Conservation (phyloP, 2,329 filamentous ascomycete species). For the Penicillium sp. region DNA sequence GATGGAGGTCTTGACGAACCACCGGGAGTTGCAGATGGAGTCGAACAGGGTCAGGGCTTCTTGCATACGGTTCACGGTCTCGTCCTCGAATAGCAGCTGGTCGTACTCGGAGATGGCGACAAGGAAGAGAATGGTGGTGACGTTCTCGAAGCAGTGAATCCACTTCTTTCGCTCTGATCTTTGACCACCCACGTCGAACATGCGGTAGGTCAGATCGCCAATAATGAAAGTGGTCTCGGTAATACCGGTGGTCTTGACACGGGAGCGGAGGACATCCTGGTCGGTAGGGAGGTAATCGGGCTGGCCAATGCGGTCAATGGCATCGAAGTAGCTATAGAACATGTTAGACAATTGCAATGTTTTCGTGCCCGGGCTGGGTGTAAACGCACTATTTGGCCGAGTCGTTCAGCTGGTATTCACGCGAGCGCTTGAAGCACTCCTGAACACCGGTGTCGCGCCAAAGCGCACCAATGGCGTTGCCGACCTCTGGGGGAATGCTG, state of each 20-base stretch:
- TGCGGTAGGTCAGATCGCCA: slow-evolving; percentile 88
- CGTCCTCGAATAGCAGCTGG: slow-evolving; percentile 91
- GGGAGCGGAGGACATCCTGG: slow-evolving; percentile 90
- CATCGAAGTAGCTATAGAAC: slow-evolving; percentile 83
- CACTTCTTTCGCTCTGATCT: slow-evolving; percentile 98
- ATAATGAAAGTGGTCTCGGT: slow-evolving; percentile 96
- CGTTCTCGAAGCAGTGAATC: slow-evolving; percentile 99
- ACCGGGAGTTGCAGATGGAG: slow-evolving; percentile 70
- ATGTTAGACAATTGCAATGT: slow-evolving; percentile 18
- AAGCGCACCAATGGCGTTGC: slow-evolving; percentile 84
- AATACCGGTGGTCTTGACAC: slow-evolving; percentile 97
- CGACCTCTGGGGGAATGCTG: slow-evolving; percentile 89
- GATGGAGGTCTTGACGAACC: slow-evolving; percentile 72
- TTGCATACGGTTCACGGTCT: slow-evolving; percentile 82
- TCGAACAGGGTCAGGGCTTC: slow-evolving; percentile 71
- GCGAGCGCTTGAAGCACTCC: slow-evolving; percentile 91
- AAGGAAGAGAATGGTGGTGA: slow-evolving; percentile 93
- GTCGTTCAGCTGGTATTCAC: slow-evolving; percentile 95
- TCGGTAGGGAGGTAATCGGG: slow-evolving; percentile 94
- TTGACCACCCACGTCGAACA: slow-evolving; percentile 97
- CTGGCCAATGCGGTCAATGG: slow-evolving; percentile 84
- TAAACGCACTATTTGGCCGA: slow-evolving; percentile 85
- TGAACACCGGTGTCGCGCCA: slow-evolving; percentile 94
- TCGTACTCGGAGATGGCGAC: slow-evolving; percentile 98
- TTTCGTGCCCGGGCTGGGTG: not conserved